Evolutionary conservation across 306 rosid species (phyloP).

Genomic region (Fagus crenata): DNA sequence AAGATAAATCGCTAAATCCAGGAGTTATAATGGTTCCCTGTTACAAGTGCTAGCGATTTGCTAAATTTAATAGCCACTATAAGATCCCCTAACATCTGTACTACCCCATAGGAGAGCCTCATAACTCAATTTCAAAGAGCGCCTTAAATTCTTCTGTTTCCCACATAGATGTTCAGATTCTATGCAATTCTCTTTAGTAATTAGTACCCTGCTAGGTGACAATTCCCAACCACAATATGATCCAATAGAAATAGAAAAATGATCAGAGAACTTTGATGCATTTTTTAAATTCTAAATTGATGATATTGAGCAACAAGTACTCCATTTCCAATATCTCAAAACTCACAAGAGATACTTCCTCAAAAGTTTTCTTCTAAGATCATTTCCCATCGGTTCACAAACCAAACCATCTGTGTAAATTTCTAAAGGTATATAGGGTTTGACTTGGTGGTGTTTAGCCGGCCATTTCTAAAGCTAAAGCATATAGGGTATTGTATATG

Average conservation of each 20-base stretch:
- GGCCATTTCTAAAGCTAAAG: neutral
- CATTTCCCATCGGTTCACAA: too few relatives aligned
- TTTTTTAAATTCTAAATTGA: neutral
- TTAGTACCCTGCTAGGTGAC: neutral
- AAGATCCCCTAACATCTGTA: neutral
- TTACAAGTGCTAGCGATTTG: neutral
- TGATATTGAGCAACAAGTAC: neutral
- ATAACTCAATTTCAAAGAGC: neutral
- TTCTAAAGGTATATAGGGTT: neutral
- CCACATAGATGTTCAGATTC: neutral
- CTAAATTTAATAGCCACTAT: neutral
- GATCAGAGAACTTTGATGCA: neutral
- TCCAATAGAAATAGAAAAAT: neutral
- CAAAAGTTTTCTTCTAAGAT: too few relatives aligned
- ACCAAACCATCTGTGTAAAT: too few relatives aligned
- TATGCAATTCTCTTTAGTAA: neutral
- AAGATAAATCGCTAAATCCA: neutral
- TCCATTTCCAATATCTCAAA: neutral
- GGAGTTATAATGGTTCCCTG: neutral
- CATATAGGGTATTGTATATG: neutral
- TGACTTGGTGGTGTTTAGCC: neutral
- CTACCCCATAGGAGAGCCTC: neutral
- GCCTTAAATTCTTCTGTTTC: neutral
- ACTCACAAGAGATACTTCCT: neutral
- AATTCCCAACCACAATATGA: neutral